These are phyloP conservation scores for Cyanidiococcus yangmingshanensis DNA, from an alignment of 23 red algal species.

Conservation along the genomic window DNA sequence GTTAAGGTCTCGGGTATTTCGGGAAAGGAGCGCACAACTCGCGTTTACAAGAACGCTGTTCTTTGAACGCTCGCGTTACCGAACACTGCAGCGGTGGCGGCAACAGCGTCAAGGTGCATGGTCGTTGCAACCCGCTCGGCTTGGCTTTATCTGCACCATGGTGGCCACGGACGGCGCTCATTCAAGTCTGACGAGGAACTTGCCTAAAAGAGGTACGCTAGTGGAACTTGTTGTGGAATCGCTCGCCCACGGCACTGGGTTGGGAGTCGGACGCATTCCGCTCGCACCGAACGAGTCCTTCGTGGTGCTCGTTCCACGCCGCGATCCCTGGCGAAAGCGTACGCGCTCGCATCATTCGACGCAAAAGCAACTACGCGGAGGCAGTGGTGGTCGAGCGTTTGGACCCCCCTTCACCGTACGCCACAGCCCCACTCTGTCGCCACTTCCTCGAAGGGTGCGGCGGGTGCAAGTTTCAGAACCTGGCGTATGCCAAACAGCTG, in stretches of 20 bases:
- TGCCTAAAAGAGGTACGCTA: not conserved
- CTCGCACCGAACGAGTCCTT: not conserved
- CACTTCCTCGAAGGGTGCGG: conserved; percentile 83
- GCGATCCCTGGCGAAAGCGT: conserved; percentile 59
- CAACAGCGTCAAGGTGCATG: too few species aligned
- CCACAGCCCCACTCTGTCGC: conserved; percentile 43
- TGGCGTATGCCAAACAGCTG: conserved; percentile 59
- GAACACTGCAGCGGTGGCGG: too few species aligned
- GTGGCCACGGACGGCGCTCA: not conserved
- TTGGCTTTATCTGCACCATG: not conserved
- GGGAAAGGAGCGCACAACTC: too few species aligned
- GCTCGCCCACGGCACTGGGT: not conserved
- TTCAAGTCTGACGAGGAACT: not conserved
- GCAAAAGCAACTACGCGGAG: conserved; percentile 63
- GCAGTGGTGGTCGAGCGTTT: conserved; percentile 43
- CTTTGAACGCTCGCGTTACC: too few species aligned
- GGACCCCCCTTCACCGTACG: conserved; percentile 4
- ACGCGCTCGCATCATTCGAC: conserved; percentile 26
- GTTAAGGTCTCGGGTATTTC: too few species aligned
- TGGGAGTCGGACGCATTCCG: not conserved
- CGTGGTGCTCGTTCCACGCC: conserved; percentile 37
- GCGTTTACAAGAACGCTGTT: too few species aligned
- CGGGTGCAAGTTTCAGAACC: conserved; percentile 71
- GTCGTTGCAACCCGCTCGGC: too few species aligned
- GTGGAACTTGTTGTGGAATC: not conserved